Evolutionary conservation across 768 basidiomycete genomes (phyloP).

Genomic region (Boletus insuetus): DNA sequence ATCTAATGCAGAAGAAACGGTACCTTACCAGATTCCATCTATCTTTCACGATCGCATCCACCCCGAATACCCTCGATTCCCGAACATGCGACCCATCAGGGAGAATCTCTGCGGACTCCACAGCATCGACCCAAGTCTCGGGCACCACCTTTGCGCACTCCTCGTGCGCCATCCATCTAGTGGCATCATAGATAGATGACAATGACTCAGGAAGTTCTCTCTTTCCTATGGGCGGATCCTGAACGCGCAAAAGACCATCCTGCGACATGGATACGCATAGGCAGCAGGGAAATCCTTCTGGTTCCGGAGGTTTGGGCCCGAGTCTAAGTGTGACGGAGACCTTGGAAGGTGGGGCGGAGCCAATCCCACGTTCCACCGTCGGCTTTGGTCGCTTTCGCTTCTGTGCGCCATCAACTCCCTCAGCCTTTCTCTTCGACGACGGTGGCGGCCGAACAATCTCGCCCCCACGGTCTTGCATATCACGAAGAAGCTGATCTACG

Average conservation of each 20-base stretch:
- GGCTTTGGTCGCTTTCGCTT: constrained; percentile 29
- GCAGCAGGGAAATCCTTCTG: constrained; percentile 62
- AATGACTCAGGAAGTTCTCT: constrained; percentile 47
- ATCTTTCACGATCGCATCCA: constrained; percentile 85
- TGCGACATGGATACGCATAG: constrained; percentile 55
- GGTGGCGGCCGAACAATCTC: constrained; percentile 33
- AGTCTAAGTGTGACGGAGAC: constrained; percentile 64
- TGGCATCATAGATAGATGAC: constrained; percentile 22
- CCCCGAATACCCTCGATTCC: constrained; percentile 71
- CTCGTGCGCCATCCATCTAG: constrained; percentile 75
- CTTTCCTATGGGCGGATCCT: constrained; percentile 59
- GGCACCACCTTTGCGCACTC: constrained; percentile 79
- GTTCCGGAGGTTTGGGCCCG: constrained; percentile 56
- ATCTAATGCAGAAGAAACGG: neutral
- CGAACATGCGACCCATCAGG: constrained; percentile 34
- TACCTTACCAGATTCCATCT: constrained; percentile 84
- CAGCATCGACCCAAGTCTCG: constrained; percentile 86
- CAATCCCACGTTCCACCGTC: neutral
- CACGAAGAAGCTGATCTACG: constrained; percentile 78
- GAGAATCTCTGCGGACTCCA: constrained; percentile 37
- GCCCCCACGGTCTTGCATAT: constrained; percentile 62
- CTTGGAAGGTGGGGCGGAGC: constrained; percentile 30
- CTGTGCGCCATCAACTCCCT: constrained; percentile 24
- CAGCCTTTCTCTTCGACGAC: constrained; percentile 41
- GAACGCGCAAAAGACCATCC: constrained; percentile 60